Conservation (phyloP, 441 rosid genomes). For the Rhodomyrtus psidioides region DNA sequence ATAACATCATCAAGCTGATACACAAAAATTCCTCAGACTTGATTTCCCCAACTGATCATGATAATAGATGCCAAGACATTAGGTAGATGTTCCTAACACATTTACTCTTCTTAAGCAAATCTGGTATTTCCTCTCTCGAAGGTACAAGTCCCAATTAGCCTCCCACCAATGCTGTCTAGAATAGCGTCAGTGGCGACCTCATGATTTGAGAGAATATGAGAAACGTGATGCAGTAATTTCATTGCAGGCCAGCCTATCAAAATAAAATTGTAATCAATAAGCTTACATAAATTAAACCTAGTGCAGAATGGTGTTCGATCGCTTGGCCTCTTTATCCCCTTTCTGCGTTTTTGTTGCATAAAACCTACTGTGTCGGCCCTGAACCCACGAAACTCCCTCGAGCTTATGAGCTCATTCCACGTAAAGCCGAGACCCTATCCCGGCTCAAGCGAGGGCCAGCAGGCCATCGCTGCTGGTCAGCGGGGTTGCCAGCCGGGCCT, state of each 20-base stretch:
- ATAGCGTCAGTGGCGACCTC: conserved; percentile 86
- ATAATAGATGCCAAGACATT: neutral
- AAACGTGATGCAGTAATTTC: neutral
- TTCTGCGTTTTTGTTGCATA: conserved; percentile 11
- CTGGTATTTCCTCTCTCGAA: conserved; percentile 93
- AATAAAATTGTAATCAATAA: neutral
- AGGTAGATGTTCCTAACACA: neutral
- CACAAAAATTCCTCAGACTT: conserved; percentile 6
- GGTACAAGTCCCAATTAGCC: conserved; percentile 91
- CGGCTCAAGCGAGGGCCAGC: too few relatives aligned
- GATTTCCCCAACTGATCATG: conserved; percentile 13
- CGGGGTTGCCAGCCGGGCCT: too few relatives aligned
- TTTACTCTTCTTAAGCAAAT: conserved; percentile 73
- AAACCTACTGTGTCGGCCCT: too few relatives aligned
- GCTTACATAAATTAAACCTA: conserved; percentile 41
- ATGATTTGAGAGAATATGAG: neutral
- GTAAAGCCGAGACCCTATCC: too few relatives aligned
- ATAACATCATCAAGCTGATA: conserved; percentile 87
- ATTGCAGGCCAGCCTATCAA: neutral
- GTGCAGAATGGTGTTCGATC: conserved; percentile 87
- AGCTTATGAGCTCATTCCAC: too few relatives aligned
- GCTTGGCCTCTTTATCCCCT: conserved; percentile 94
- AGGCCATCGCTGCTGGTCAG: too few relatives aligned
- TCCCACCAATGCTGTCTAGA: conserved; percentile 63
- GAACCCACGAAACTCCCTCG: too few relatives aligned